Evolutionary conservation across 306 rosid species (phyloP), one percentile per base, ranked within the genome.

Genomic region (Chamaecrista fasciculata): DNA sequence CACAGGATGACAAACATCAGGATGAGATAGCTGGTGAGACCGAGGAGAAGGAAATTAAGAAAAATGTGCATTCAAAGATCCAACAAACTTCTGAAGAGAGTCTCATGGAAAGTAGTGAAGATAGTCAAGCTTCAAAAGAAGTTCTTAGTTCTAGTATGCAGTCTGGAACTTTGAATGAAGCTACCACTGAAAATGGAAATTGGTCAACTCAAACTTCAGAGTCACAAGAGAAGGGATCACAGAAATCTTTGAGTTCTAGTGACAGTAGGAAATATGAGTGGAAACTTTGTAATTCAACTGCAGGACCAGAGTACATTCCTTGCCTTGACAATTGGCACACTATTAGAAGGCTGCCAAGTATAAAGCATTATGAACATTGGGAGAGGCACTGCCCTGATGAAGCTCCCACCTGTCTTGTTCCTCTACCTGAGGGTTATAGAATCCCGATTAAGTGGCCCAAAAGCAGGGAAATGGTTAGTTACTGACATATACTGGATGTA

Each of bases 361-460:
- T 71, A 70, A 52, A 36, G 23, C 96, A 89, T 80, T 89, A 81
- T 62, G 81, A 91, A 78, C 94, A 89, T 46, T 79, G 88, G 40
- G 97, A 91, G 81, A 85, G 97, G 80, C 97, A 91, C 82, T 89
- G 97, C 77, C 97, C 94, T 4, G 83, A 80, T 66, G 86, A 81
- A 69, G 69, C 85, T 64, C 53, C 86, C 55, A 85, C 87, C 44
- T 91, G 97, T 79, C 97, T 91, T 16, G 96, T 86, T 80, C 66
- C 91, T 67, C 76, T 91, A 64, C 94, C 96, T 4, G 79, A 85
- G 76, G 90, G 96, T 48, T 91, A 89, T 53, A 86, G 81, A 75
- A 69, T 21, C 70, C 77, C 91, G 14, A 72, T 91, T 67, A 72
- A 69, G 83, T 91, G 97, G 97, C 97, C 97, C 28, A 70, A 70